These are phyloP conservation scores for Elaeis oleifera DNA, from an alignment of 202 grass and related monocot genomes.

Conservation along the genomic window DNA sequence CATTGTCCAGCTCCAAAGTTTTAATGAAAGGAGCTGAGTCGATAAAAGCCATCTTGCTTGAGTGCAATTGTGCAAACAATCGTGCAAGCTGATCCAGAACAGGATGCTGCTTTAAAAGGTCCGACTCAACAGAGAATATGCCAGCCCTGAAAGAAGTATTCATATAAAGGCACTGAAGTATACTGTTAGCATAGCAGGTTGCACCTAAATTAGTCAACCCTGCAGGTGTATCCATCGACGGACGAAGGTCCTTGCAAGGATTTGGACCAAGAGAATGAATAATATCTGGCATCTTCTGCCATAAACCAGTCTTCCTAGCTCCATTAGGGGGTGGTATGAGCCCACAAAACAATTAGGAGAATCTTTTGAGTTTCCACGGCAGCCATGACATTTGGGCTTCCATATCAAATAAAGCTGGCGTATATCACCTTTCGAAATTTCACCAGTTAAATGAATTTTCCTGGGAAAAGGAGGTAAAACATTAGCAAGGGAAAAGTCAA, in stretches of 20 bases:
- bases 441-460: constrained; percentile 75
- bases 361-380: constrained; percentile 87
- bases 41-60: constrained; percentile 80
- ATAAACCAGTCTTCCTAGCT: constrained; percentile 60
- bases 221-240: constrained; percentile 57
- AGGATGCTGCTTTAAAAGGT: constrained; percentile 60
- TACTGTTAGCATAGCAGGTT: constrained; percentile 97
- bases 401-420: constrained; percentile 61
- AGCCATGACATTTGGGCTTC: constrained; percentile 63
- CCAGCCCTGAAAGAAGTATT: constrained; percentile 65
- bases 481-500: background rate
- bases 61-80: constrained; percentile 77
- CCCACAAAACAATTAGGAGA: constrained; percentile 80
- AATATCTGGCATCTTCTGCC: constrained; percentile 82
- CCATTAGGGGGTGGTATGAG: constrained; percentile 62
- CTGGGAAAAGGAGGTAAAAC: constrained; percentile 37
- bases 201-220: constrained; percentile 89
- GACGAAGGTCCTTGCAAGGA: constrained; percentile 61
- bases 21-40: constrained; percentile 89
- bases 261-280: constrained; percentile 54
- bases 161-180: constrained; percentile 98
- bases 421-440: constrained; percentile 50
- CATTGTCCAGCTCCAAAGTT: constrained; percentile 84
- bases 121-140: constrained; percentile 81
- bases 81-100: constrained; percentile 77